A percentile compares a stretch with the other conserved stretches of the same genome.
These are phyloP conservation scores for Fragosphaeria purpurea DNA, from an alignment of 2,329 filamentous ascomycete species.

Conservation along the genomic window DNA sequence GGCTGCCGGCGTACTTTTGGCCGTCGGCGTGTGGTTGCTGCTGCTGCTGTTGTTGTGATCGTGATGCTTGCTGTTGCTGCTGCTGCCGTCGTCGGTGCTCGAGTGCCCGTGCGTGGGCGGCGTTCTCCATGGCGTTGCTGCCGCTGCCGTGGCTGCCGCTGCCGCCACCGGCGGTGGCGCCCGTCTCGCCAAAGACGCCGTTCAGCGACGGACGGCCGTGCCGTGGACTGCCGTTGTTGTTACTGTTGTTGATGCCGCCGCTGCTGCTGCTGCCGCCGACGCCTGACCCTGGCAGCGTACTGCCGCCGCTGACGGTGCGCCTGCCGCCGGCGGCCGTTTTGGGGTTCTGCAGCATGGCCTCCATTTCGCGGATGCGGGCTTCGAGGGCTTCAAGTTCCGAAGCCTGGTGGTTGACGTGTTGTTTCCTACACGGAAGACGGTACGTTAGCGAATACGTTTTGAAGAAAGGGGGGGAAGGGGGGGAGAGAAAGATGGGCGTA, in stretches of 20 bases:
- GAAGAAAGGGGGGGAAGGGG: not conserved
- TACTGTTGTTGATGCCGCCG: constrained; percentile 3
- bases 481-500: constrained; percentile 32
- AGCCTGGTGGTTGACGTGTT: constrained; percentile 61
- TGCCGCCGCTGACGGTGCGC: not conserved
- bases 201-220: constrained; percentile 20
- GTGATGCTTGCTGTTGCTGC: not conserved
- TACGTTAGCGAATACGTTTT: constrained; percentile 3
- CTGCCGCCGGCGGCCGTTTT: not conserved
- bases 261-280: not conserved
- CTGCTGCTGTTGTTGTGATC: constrained; percentile 5
- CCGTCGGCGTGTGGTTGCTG: constrained; percentile 11
- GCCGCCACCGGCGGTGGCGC: constrained; percentile 15
- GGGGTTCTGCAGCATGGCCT: constrained; percentile 55
- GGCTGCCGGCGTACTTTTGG: constrained; percentile 33
- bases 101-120: constrained; percentile 11
- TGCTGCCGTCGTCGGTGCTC: constrained; percentile 7
- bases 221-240: constrained; percentile 14
- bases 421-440: constrained; percentile 51
- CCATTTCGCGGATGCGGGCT: constrained; percentile 72
- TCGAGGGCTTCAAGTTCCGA: constrained; percentile 81
- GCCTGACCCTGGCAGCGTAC: not conserved
- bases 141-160: not conserved
- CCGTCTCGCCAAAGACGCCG: constrained; percentile 16
- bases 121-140: not conserved